Evolutionary conservation across 257 asterid species (phyloP).

Genomic region (Plectranthus barbatus): DNA sequence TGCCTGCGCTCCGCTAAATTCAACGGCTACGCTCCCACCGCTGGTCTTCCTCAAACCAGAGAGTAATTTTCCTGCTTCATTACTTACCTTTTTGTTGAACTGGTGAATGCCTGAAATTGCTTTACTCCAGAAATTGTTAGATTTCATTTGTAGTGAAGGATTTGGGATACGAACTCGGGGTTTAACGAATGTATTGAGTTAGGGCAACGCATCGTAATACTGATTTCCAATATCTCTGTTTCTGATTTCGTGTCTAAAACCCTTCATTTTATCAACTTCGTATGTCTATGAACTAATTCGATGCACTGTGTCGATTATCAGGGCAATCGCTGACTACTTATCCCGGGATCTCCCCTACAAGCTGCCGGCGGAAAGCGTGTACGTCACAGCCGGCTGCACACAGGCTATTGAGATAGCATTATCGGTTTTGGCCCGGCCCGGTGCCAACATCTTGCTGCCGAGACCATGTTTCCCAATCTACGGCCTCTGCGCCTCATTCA

Average conservation of each 20-base stretch:
- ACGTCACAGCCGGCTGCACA: constrained; percentile 86
- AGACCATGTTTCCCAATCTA: constrained; percentile 83
- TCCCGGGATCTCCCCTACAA: constrained; percentile 63
- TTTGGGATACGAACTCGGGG: background rate
- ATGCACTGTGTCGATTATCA: constrained; percentile 16
- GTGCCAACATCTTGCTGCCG: constrained; percentile 66
- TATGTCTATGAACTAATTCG: background rate
- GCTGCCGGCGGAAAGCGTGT: constrained; percentile 56
- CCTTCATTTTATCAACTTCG: background rate
- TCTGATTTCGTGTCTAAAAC: no score
- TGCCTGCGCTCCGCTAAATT: constrained; percentile 59
- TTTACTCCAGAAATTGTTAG: no score
- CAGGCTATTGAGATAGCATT: constrained; percentile 75
- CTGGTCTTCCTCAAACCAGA: constrained; percentile 85
- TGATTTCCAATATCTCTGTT: no score
- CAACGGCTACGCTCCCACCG: constrained; percentile 82
- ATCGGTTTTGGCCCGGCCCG: constrained; percentile 61
- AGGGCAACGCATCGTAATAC: background rate
- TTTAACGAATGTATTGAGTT: background rate
- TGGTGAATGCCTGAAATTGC: background rate
- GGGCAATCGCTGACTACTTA: constrained; percentile 73
- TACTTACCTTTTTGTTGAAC: background rate
- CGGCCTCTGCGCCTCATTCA: constrained; percentile 58
- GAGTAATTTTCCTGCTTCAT: constrained; percentile 25
- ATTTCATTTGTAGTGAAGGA: background rate